Conservation (phyloP, 495 filamentous ascomycete genomes). For the Apodospora peruviana region DNA sequence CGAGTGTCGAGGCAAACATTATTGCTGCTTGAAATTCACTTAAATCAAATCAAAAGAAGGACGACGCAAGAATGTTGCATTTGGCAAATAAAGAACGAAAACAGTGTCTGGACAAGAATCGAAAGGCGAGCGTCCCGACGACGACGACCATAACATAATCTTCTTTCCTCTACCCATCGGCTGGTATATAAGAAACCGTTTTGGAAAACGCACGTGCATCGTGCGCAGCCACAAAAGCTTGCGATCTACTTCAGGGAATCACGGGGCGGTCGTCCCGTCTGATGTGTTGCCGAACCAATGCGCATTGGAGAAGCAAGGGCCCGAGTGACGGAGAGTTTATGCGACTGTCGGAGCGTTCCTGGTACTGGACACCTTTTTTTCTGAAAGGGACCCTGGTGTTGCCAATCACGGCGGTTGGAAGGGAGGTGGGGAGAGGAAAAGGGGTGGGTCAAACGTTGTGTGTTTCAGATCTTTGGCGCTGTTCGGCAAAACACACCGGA, state of each 20-base stretch:
- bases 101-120: background rate
- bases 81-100: background rate
- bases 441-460: background rate
- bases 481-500: no score
- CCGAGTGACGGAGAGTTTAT: background rate
- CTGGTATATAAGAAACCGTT: no score
- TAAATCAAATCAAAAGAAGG: background rate
- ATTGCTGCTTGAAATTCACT: background rate
- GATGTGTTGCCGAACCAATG: no score
- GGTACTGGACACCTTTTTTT: background rate
- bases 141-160: background rate
- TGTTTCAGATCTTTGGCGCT: background rate
- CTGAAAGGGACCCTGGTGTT: background rate
- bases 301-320: background rate
- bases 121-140: background rate
- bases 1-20: background rate
- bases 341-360: background rate
- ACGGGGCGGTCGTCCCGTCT: no score
- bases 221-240: no score
- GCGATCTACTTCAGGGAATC: no score
- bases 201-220: no score
- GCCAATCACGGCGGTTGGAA: background rate
- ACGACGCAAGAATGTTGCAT: background rate
- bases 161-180: background rate
- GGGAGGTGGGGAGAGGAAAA: background rate